A percentile compares a stretch with the other conserved stretches of the same genome.
Evolutionary conservation across 1,139 yeast genomes (phyloP).

Genomic region (Pichia sp.): DNA sequence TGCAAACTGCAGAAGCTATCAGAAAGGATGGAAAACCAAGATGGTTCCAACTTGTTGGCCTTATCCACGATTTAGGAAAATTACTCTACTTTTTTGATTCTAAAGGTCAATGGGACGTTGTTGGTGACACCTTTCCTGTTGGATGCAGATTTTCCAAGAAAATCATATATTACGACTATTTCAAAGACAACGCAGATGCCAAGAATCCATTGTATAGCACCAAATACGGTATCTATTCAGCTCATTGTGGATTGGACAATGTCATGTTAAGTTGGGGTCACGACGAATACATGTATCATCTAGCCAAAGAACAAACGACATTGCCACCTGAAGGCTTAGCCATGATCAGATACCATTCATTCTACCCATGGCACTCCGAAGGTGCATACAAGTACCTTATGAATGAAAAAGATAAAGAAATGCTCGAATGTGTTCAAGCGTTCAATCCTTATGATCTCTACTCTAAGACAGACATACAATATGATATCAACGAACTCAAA

Average conservation of each 20-base stretch:
- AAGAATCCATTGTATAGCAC: slow-evolving; percentile 64
- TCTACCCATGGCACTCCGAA: slow-evolving; percentile 78
- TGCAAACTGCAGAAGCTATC: slow-evolving; percentile 77
- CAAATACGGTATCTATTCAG: slow-evolving; percentile 64
- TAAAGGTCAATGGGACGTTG: slow-evolving; percentile 81
- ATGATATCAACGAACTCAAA: slow-evolving; percentile 48
- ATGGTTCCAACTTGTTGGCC: slow-evolving; percentile 75
- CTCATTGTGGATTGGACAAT: slow-evolving; percentile 64
- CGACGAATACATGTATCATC: slow-evolving; percentile 75
- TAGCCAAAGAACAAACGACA: slow-evolving; percentile 62
- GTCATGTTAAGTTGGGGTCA: slow-evolving; percentile 82
- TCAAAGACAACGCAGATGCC: slow-evolving; percentile 58
- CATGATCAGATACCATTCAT: slow-evolving; percentile 73
- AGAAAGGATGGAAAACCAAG: slow-evolving; percentile 65
- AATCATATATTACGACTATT: slow-evolving; percentile 61
- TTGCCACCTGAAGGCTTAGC: slow-evolving; percentile 68
- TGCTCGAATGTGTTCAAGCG: slow-evolving; percentile 63
- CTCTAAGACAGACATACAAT: slow-evolving; percentile 52
- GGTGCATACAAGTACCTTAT: slow-evolving; percentile 62
- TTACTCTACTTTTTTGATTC: slow-evolving; percentile 68
- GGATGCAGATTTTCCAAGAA: slow-evolving; percentile 64
- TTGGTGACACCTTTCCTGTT: slow-evolving; percentile 76
- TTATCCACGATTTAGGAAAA: slow-evolving; percentile 71
- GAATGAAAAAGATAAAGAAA: slow-evolving; percentile 61
- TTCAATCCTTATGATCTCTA: slow-evolving; percentile 70